Conservation (phyloP, 257 asterid genomes). For the Forsythia viridissima region DNA sequence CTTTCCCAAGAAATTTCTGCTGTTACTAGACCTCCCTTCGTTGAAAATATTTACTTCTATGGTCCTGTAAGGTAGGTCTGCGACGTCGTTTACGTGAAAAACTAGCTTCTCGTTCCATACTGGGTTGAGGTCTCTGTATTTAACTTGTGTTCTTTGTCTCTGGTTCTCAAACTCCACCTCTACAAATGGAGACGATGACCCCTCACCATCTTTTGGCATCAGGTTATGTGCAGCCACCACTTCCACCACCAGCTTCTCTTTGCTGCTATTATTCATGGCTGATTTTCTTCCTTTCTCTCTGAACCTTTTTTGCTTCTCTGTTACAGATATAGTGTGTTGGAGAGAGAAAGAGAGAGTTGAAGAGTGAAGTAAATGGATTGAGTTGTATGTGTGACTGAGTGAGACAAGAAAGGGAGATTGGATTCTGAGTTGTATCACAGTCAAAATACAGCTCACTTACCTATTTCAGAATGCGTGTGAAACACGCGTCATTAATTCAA, state of each 20-base stretch:
- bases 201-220: slow-evolving; percentile 24
- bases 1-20: slow-evolving; percentile 21
- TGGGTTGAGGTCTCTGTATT: slow-evolving; percentile 17
- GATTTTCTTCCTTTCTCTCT: background rate
- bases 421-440: no score
- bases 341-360: background rate
- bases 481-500: no score
- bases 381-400: no score
- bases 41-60: slow-evolving; percentile 21
- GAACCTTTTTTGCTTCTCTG: background rate
- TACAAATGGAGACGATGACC: slow-evolving; percentile 22
- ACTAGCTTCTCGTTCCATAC: slow-evolving; percentile 19
- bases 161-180: slow-evolving; percentile 23
- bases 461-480: no score
- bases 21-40: slow-evolving; percentile 9
- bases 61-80: background rate
- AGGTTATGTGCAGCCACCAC: slow-evolving; percentile 27
- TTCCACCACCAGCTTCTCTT: slow-evolving; percentile 19
- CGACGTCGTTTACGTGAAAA: slow-evolving; percentile 7
- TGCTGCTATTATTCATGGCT: background rate
- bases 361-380: background rate
- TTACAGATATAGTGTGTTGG: background rate
- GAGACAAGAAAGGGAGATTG: no score
- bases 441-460: no score
- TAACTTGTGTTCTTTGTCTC: slow-evolving; percentile 12